Evolutionary conservation across 2,329 filamentous ascomycete genomes (phyloP).

Genomic region (Amesomyces nigricolor): DNA sequence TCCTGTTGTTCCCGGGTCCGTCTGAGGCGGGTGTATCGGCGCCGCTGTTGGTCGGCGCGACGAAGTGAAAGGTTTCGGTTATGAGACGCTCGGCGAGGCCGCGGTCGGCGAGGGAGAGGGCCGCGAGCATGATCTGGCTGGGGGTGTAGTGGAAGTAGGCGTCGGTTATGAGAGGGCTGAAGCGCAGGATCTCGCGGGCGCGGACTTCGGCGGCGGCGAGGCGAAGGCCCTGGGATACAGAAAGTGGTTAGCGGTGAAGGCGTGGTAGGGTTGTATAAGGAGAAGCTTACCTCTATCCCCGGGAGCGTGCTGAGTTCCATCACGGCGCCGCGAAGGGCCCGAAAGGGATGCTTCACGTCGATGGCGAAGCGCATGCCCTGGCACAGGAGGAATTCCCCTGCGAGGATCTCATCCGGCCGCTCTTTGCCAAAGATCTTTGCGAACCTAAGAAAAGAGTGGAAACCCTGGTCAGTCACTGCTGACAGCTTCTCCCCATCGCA

Average conservation of each 20-base stretch:
- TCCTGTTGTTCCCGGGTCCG: constrained; percentile 19
- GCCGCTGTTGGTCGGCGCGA: constrained; percentile 22
- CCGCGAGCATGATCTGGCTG: constrained; percentile 85
- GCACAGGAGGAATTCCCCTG: constrained; percentile 86
- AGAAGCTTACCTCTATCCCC: constrained; percentile 47
- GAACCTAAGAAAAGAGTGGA: constrained; percentile 45
- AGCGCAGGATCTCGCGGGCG: constrained; percentile 69
- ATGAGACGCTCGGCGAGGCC: constrained; percentile 50
- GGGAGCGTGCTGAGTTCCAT: constrained; percentile 71
- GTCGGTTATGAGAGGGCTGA: constrained; percentile 79
- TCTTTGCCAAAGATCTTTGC: constrained; percentile 63
- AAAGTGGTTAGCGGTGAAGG: constrained; percentile 11
- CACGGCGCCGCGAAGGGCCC: constrained; percentile 77
- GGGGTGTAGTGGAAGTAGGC: constrained; percentile 97
- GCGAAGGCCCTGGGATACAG: constrained; percentile 32
- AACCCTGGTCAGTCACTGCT: not conserved
- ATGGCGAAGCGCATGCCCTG: constrained; percentile 91
- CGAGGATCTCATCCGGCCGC: constrained; percentile 75
- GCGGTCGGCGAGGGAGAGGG: constrained; percentile 68
- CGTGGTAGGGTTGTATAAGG: constrained; percentile 14
- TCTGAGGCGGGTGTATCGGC: constrained; percentile 23
- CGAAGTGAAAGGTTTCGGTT: constrained; percentile 35
- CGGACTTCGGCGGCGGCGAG: constrained; percentile 61
- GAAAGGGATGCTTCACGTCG: constrained; percentile 85
- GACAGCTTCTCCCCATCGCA: not conserved